Evolutionary conservation across 2,329 filamentous ascomycete genomes (phyloP), one percentile per base, ranked within the genome.

Genomic region (Exophiala xenobiotica): DNA sequence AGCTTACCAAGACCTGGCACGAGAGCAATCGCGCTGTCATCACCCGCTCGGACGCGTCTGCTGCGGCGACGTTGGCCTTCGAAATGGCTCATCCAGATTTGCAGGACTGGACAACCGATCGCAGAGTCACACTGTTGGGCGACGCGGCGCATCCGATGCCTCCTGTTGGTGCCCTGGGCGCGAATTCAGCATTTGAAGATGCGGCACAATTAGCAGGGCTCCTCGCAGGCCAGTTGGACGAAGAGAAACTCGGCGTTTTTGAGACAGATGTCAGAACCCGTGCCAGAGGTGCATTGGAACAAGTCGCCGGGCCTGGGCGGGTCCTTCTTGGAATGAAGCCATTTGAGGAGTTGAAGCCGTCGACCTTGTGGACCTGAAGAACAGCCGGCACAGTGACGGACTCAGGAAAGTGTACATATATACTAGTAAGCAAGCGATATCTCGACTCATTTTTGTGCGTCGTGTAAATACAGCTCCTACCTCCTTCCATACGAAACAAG

Each of bases 101-200:
- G 16, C 60, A 55, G 44, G 7, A 58, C 45, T 43, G 53, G 52
- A n/a, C 49, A 42, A 16, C 40, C 46, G 62, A 58, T 14, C 19
- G 47, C 6, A 37, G 22, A n/a, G 67, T 75, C 2, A 74, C 73
- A 0, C 49, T 75, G 6, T 63, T 75, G 6, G 73, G 73, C 6
- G 73, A 75, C 50, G 69, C 72, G 2, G 68, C 71, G 4, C 73
- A 75, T 60, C 64, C 68, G 2, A 75, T 75, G 71, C 69, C 70
- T 7, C 73, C 73, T 3, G 70, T 68, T 4, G 72, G 72, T n/a
- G 73, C 69, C 0, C 68, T 70, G 44, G 73, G 73, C 11, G 72
- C 72, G 2, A 74, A 73, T 43, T 73, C 72, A 1, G 72, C 73
- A 22, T 62, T 74, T 12, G 63, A 65, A 46, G 70, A 74, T 46